Conservation (phyloP, 2,329 filamentous ascomycete species). For the Chaetoscypha palmicola region DNA sequence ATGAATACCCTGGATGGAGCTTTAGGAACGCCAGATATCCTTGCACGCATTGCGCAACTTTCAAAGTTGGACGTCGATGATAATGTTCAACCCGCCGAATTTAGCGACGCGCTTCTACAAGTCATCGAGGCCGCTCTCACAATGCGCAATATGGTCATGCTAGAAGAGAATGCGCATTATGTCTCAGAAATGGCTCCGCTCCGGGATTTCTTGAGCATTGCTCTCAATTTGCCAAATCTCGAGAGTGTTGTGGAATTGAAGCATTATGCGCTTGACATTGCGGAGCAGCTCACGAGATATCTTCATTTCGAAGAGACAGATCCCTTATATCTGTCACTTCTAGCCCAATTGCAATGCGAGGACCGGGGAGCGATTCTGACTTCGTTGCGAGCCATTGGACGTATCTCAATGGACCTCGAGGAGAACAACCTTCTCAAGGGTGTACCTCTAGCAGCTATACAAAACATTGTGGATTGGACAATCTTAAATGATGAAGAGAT, state of each 20-base stretch:
- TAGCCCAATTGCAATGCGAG: conserved; percentile 55
- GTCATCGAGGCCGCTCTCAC: conserved; percentile 83
- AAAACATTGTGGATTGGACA: conserved; percentile 65
- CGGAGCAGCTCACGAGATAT: conserved; percentile 82
- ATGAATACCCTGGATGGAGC: conserved; percentile 57
- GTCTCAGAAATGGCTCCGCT: conserved; percentile 68
- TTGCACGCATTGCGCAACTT: conserved; percentile 64
- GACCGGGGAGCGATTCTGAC: conserved; percentile 81
- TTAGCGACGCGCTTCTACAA: conserved; percentile 63
- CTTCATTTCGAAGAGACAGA: conserved; percentile 65
- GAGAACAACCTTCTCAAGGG: conserved; percentile 69
- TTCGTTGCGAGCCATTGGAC: conserved; percentile 70
- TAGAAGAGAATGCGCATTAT: conserved; percentile 80
- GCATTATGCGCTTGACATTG: conserved; percentile 85
- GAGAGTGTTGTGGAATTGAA: conserved; percentile 75
- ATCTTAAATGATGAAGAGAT: conserved; percentile 86
- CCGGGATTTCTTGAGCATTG: conserved; percentile 76
- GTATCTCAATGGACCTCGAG: conserved; percentile 82
- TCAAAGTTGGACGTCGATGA: conserved; percentile 56
- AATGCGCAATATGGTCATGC: conserved; percentile 90
- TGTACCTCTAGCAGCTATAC: conserved; percentile 58
- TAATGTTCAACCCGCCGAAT: conserved; percentile 62
- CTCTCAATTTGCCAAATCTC: conserved; percentile 67
- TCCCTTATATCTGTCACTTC: conserved; percentile 69
- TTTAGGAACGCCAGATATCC: conserved; percentile 60